Percentiles rank a stretch among this genome's conserved stretches.
phyloP scores from a whole-genome alignment of 345 rosid genomes.

The Eucalyptus pauciflora region DNA sequence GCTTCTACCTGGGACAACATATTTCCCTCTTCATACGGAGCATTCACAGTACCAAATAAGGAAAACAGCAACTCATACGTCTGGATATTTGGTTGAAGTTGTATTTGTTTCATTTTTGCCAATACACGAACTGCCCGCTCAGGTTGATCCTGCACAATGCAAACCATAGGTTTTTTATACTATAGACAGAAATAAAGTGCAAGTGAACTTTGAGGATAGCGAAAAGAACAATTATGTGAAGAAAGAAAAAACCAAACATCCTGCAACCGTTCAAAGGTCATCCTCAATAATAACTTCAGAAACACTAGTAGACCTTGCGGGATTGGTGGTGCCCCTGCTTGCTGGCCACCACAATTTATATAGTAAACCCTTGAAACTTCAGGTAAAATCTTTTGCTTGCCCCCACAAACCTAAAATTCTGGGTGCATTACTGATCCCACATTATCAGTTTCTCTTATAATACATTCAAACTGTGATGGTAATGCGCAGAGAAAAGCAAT shows the following conservation, averaged over 20 bases:
- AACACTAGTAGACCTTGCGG: not conserved
- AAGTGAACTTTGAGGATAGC: not conserved
- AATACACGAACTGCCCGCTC: conserved; percentile 59
- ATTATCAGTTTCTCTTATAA: not conserved
- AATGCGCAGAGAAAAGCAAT: not conserved
- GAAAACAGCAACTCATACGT: conserved; percentile 70
- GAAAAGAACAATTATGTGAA: not conserved
- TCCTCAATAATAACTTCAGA: not conserved
- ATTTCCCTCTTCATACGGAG: conserved; percentile 61
- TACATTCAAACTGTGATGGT: not conserved
- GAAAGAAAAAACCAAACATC: not conserved
- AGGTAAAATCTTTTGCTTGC: not conserved
- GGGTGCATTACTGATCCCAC: not conserved
- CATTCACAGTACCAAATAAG: conserved; percentile 59
- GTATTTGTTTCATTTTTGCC: conserved; percentile 58
- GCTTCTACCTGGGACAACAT: conserved; percentile 42
- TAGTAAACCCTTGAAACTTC: not conserved
- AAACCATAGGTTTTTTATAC: not conserved
- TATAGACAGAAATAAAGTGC: not conserved
- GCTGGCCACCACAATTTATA: not conserved
- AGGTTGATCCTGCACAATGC: conserved; percentile 53
- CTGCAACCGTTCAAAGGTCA: not conserved
- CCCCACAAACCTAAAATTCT: not conserved
- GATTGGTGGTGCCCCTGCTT: not conserved
- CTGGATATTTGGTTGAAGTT: conserved; percentile 41